Conservation (phyloP, 1,284 basidiomycete genomes). For the Chalciporus piperatoides region DNA sequence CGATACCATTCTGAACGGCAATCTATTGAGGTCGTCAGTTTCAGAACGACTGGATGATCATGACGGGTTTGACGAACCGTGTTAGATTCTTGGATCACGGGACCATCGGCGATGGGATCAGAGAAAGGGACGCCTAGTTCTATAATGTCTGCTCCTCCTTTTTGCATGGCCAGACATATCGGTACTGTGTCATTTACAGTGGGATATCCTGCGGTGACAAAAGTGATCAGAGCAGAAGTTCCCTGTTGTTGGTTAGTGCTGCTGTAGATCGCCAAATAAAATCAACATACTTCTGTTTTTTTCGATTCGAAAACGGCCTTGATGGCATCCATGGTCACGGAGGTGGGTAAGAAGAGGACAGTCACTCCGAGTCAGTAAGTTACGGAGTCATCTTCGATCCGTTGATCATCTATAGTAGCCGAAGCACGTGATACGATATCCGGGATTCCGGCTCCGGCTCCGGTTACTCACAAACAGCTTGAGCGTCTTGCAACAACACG, state of each 20-base stretch:
- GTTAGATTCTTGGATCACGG: constrained; percentile 89
- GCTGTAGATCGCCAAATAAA: background rate
- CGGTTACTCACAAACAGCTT: no score
- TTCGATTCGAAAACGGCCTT: constrained; percentile 72
- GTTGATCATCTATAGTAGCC: background rate
- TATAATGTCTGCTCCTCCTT: constrained; percentile 92
- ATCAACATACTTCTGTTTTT: constrained; percentile 53
- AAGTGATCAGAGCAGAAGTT: constrained; percentile 76
- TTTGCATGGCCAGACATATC: constrained; percentile 86
- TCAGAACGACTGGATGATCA: background rate
- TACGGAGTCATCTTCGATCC: background rate
- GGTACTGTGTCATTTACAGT: constrained; percentile 77
- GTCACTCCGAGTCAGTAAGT: background rate
- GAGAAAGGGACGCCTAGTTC: constrained; percentile 97
- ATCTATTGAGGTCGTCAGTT: constrained; percentile 46
- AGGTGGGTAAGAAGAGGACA: constrained; percentile 7
- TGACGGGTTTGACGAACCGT: constrained; percentile 51
- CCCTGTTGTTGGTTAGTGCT: constrained; percentile 47
- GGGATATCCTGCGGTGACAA: constrained; percentile 91
- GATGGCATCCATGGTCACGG: constrained; percentile 65
- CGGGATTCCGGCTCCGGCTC: background rate
- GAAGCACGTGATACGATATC: background rate
- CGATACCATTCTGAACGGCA: constrained; percentile 76
- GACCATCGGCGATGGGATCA: constrained; percentile 95
- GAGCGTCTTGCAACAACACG: background rate